Conservation (phyloP, 169 alveolate genomes). For the Eimeria tenella region DNA sequence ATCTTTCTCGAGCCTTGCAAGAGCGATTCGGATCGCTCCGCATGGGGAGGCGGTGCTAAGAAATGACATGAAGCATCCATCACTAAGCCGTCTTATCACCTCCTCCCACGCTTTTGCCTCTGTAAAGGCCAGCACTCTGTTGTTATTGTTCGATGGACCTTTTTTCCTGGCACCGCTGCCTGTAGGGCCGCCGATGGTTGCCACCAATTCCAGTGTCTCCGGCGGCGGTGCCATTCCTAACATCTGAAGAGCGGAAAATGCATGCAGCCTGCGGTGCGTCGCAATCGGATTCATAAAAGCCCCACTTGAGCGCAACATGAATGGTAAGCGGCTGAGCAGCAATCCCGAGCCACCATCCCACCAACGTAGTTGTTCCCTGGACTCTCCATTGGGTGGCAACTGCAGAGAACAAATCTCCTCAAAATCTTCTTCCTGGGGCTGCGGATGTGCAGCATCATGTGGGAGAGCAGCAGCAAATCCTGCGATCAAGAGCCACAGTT, state of each 20-base stretch:
- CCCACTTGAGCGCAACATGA: constrained; percentile 49
- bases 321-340: constrained; percentile 60
- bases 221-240: constrained; percentile 4
- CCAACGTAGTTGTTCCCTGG: constrained; percentile 29
- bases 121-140: not conserved
- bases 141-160: not conserved
- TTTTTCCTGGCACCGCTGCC: not conserved
- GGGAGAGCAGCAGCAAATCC: not conserved
- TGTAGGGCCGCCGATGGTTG: not conserved
- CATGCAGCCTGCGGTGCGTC: constrained; percentile 19
- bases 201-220: not conserved
- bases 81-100: not conserved
- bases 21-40: not conserved
- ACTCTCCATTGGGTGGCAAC: constrained; percentile 9
- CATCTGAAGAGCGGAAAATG: constrained; percentile 16
- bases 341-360: constrained; percentile 73
- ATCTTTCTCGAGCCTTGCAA: constrained; percentile 11
- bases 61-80: constrained; percentile 18
- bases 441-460: constrained; percentile 29
- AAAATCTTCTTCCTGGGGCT: constrained; percentile 12
- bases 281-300: constrained; percentile 2
- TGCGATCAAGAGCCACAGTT: no score
- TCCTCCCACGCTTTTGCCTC: constrained; percentile 37
- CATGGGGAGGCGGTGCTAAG: constrained; percentile 9
- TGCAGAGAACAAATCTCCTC: constrained; percentile 1